These are phyloP conservation scores for Amanita rubescens DNA, from an alignment of 768 basidiomycete species.

Conservation along the genomic window DNA sequence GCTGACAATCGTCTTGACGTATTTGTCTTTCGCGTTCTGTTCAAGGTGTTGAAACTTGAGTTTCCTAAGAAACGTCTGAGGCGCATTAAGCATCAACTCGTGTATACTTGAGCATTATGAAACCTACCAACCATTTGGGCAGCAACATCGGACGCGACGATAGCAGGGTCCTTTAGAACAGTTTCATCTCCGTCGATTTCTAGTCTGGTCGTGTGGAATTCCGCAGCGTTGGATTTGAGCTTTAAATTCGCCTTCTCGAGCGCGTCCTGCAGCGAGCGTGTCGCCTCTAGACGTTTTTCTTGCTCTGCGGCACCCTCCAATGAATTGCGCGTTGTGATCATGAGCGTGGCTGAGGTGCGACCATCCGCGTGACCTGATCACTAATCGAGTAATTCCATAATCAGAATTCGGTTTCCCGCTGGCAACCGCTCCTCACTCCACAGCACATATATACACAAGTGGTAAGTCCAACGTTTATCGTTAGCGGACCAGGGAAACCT, in stretches of 20 bases:
- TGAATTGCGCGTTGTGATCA: neutral
- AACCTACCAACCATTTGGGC: too few species aligned
- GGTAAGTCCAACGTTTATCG: neutral
- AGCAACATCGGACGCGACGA: too few species aligned
- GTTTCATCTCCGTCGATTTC: too few species aligned
- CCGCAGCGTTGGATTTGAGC: too few species aligned
- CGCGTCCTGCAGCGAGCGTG: constrained; percentile 23
- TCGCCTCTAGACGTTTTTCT: constrained; percentile 26
- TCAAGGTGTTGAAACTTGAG: constrained; percentile 17
- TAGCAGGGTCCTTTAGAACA: too few species aligned
- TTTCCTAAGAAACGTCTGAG: constrained; percentile 35
- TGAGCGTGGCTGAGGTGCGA: neutral
- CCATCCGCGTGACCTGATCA: neutral
- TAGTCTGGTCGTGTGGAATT: too few species aligned
- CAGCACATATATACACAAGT: neutral
- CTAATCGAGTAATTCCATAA: neutral
- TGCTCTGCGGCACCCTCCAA: constrained; percentile 19
- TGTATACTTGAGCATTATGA: neutral
- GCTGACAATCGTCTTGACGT: constrained; percentile 30
- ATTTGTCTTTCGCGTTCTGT: too few species aligned
- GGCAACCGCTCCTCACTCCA: neutral
- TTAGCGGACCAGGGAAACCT: neutral
- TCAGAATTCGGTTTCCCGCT: neutral
- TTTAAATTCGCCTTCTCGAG: constrained; percentile 22
- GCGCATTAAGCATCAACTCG: too few species aligned